Base-by-base conservation (phyloP, 169 alveolate species). In the Plasmodium falciparum region DNA sequence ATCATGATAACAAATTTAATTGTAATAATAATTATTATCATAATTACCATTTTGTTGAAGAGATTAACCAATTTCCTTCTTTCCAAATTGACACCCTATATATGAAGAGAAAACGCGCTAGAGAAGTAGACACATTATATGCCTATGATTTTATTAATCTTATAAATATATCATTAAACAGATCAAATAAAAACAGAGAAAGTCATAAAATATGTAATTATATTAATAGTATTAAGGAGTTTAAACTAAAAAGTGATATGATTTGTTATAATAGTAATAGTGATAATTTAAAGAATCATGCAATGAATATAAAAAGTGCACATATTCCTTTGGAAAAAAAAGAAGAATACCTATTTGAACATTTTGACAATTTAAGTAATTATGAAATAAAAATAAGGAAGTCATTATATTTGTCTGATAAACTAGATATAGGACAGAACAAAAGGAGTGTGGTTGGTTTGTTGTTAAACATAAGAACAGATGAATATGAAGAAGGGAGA, bases 401-500 rank as follows among this genome's bases (percentile, higher is more conserved):
- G 9, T 58, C 91, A 9, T 65, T 83, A 12, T 70, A 70, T 29
- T 50, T 83, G 20, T 70, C 91, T 0, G 63, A 83, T 45, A 24
- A 61, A 26, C n/a, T 83, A 11, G 73, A 83, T 22, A 22, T 83
- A 50, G 91, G 91, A 15, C 47, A 63, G 59, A 83, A 83, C 59
- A 83, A 83, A 70, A 58, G 56, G 69, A 83, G 91, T 62, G 91
- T 83, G 6, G 70, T 83, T 20, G 91, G 86, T 15, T 47, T 83
- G 17, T 29, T 83, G 52, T 69, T 83, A 56, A 83, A 83, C 49
- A 69, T 83, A 63, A 83, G n/a, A 43, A 83, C 91, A 39, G 56
- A 58, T 17, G 98, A 93, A 72, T 95, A 85, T 88, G 96, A 96
- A 17, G 90, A 91, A 59, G 98, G 98, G 3, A 5, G 8, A 0